phyloP scores from a whole-genome alignment of 78 protist genomes.

The Speleostelium caveatum region DNA sequence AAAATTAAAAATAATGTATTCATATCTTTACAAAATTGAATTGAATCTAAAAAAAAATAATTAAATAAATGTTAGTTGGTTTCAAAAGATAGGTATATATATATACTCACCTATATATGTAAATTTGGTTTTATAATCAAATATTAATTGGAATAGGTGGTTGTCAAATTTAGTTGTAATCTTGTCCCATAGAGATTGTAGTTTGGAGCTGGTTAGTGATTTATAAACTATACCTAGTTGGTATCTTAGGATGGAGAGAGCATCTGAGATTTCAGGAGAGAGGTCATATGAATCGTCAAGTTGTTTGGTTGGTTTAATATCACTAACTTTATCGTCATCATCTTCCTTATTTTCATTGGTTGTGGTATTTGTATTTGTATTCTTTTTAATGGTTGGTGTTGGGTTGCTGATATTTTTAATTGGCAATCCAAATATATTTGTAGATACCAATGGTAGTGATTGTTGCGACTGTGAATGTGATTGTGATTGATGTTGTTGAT shows the following conservation, averaged over 20 bases:
- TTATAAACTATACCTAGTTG: constrained; percentile 30
- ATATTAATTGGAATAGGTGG: constrained; percentile 19
- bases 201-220: constrained; percentile 1
- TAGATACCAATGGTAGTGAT: too few relatives aligned
- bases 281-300: constrained; percentile 9
- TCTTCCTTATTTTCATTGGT: not conserved
- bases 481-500: not conserved
- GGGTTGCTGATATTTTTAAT: not conserved
- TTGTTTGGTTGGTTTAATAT: not conserved
- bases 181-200: constrained; percentile 21
- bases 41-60: constrained; percentile 15
- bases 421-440: not conserved
- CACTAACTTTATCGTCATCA: not conserved
- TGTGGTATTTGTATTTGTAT: not conserved
- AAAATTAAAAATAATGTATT: constrained; percentile 44
- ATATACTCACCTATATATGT: not conserved
- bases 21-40: constrained; percentile 50
- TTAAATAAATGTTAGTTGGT: not conserved
- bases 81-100: not conserved
- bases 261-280: constrained; percentile 47
- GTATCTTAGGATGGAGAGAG: constrained; percentile 37
- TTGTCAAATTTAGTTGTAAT: constrained; percentile 16
- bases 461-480: not conserved
- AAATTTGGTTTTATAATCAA: constrained; percentile 5
- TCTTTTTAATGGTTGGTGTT: not conserved